Conservation (phyloP, 2,329 filamentous ascomycete genomes). For the Tolypocladium tropicale region DNA sequence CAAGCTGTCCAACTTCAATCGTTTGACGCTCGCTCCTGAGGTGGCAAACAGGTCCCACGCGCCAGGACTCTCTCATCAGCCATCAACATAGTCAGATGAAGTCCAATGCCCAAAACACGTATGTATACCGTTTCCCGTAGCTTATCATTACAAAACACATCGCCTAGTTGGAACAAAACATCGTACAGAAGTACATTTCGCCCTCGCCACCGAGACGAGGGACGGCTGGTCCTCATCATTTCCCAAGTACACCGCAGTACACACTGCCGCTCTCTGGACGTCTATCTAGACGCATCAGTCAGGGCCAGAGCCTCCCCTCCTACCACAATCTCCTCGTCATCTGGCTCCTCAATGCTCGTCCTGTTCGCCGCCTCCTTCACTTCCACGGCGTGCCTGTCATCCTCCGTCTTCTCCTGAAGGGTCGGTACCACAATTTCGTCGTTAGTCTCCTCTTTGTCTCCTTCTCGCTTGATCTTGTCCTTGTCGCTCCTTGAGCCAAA, state of each 20-base stretch:
- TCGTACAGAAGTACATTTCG: constrained; percentile 2
- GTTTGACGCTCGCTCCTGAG: too few species aligned
- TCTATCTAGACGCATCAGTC: background rate
- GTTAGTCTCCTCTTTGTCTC: constrained; percentile 17
- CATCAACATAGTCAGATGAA: background rate
- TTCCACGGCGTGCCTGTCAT: constrained; percentile 37
- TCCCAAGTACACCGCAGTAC: background rate
- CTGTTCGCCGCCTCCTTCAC: constrained; percentile 42
- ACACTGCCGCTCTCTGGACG: background rate
- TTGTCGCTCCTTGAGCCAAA: constrained; percentile 34
- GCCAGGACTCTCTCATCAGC: background rate
- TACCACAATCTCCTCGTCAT: constrained; percentile 40
- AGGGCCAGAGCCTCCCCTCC: constrained; percentile 3
- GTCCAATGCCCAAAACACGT: background rate
- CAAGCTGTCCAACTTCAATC: too few species aligned
- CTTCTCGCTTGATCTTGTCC: constrained; percentile 15
- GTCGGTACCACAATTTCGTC: constrained; percentile 4
- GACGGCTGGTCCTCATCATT: background rate
- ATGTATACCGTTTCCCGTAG: constrained; percentile 1
- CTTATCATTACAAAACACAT: constrained; percentile 4
- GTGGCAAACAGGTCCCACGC: too few species aligned
- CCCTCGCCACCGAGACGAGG: background rate
- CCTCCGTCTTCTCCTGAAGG: constrained; percentile 9
- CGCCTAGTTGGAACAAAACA: constrained; percentile 1
- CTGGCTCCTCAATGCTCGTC: constrained; percentile 50